Percentiles rank a stretch among this genome's conserved stretches.
Evolutionary conservation across 768 basidiomycete species (phyloP).

Genomic region (Rhizopogon roseolus): DNA sequence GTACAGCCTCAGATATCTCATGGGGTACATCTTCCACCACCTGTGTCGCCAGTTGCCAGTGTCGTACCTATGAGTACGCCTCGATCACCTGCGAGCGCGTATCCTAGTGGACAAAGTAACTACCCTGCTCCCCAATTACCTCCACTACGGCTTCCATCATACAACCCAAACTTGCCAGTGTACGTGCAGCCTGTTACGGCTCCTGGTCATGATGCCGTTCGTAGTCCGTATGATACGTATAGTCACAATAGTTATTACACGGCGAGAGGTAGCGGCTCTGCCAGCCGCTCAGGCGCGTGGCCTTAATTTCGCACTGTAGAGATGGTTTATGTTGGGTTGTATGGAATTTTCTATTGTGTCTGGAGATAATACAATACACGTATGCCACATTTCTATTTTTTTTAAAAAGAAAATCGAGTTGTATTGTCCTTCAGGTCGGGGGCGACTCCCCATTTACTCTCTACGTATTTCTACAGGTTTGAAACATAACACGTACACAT

Average conservation of each 20-base stretch:
- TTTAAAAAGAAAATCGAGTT: no score
- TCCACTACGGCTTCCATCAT: constrained; percentile 19
- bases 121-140: constrained; percentile 22
- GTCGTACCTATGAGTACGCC: background rate
- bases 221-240: constrained; percentile 20
- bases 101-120: constrained; percentile 10
- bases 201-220: constrained; percentile 15
- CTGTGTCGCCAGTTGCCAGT: constrained; percentile 20
- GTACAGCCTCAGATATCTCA: background rate
- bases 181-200: constrained; percentile 10
- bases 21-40: constrained; percentile 10
- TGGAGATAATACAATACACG: background rate
- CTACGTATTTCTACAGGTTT: no score
- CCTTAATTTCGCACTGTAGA: constrained; percentile 13
- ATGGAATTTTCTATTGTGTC: constrained; percentile 6
- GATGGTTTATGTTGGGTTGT: background rate
- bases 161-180: background rate
- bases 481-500: no score
- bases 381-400: background rate
- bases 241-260: constrained; percentile 14
- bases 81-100: constrained; percentile 6
- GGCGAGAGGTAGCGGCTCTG: constrained; percentile 14
- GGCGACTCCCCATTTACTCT: no score
- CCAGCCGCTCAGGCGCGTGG: constrained; percentile 21
- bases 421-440: no score